Conservation (phyloP, 2,329 filamentous ascomycete species). For the Penicillium janthinellum region DNA sequence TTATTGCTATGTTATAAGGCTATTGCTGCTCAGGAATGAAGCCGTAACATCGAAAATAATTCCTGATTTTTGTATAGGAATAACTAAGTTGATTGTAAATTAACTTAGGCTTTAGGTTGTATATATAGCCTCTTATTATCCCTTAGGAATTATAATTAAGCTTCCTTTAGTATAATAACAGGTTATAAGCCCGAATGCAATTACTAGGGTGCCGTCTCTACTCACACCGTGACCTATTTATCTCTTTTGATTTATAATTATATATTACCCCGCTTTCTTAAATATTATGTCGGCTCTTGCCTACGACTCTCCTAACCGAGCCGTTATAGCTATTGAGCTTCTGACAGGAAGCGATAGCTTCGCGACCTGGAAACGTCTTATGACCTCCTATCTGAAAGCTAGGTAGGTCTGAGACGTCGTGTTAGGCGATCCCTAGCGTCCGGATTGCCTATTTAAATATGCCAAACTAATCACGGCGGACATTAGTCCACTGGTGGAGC, state of each 20-base stretch:
- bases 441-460: not conserved
- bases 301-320: not conserved
- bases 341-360: not conserved
- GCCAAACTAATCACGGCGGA: not conserved
- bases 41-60: not conserved
- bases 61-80: too few relatives aligned
- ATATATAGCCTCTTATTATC: too few relatives aligned
- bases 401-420: slow-evolving; percentile 1
- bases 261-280: not conserved
- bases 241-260: not conserved
- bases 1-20: too few relatives aligned
- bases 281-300: not conserved
- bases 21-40: too few relatives aligned
- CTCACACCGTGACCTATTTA: not conserved
- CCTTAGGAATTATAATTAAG: too few relatives aligned
- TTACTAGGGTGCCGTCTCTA: not conserved
- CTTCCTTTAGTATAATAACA: too few relatives aligned
- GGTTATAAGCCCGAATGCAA: not conserved
- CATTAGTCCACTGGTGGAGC: not conserved
- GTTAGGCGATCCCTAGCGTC: not conserved
- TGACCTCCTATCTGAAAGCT: too few relatives aligned
- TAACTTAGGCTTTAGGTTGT: too few relatives aligned
- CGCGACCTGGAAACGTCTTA: too few relatives aligned
- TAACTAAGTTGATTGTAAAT: too few relatives aligned
- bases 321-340: not conserved